phyloP scores from a whole-genome alignment of 2,329 filamentous ascomycete species.

The Lachnellula occidentalis region DNA sequence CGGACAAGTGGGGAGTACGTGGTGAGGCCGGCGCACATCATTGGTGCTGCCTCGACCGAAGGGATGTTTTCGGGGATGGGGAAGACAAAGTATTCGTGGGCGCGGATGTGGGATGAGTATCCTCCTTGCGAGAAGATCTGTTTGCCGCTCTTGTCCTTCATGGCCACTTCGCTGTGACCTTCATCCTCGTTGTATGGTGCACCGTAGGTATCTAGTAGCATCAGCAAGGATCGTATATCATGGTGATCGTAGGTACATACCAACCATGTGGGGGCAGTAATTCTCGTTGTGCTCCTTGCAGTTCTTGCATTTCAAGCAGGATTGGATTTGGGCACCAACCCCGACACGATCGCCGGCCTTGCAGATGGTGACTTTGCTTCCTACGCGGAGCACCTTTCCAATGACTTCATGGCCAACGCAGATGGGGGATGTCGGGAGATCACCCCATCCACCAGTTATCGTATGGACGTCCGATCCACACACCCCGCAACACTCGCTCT shows the following conservation, averaged over 20 bases:
- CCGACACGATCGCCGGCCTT: slow-evolving; percentile 47
- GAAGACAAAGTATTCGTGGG: slow-evolving; percentile 52
- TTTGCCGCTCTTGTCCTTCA: slow-evolving; percentile 20
- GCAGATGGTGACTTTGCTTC: slow-evolving; percentile 52
- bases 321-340: slow-evolving; percentile 46
- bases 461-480: slow-evolving; percentile 69
- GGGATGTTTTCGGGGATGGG: slow-evolving; percentile 48
- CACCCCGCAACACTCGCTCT: slow-evolving; percentile 75
- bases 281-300: slow-evolving; percentile 25
- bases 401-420: slow-evolving; percentile 46
- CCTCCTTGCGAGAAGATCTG: slow-evolving; percentile 25
- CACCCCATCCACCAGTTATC: slow-evolving; percentile 49
- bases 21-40: slow-evolving; percentile 74
- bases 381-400: slow-evolving; percentile 42
- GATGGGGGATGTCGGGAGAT: slow-evolving; percentile 14
- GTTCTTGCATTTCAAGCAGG: slow-evolving; percentile 42
- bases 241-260: slow-evolving; percentile 1
- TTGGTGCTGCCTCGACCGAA: slow-evolving; percentile 51
- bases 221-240: not conserved
- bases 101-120: slow-evolving; percentile 39
- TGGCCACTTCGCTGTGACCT: slow-evolving; percentile 14
- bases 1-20: slow-evolving; percentile 47
- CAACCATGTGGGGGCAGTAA: slow-evolving; percentile 22
- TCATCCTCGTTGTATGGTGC: slow-evolving; percentile 23
- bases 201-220: slow-evolving; percentile 11